These are phyloP conservation scores for Podaxis sp. DNA, from an alignment of 768 basidiomycete species.

Conservation along the genomic window DNA sequence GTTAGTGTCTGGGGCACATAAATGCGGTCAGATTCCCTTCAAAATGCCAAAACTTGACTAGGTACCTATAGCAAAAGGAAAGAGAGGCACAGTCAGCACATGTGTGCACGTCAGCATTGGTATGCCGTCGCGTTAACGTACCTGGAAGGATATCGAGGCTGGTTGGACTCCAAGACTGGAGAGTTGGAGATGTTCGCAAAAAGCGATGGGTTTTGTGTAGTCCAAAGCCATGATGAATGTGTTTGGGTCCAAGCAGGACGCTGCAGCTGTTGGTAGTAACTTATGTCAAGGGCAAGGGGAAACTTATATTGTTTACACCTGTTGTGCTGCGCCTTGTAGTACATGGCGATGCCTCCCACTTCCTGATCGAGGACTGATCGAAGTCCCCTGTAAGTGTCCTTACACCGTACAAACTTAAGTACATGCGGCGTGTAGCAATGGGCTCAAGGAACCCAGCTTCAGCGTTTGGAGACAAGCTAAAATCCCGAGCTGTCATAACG, in stretches of 20 bases:
- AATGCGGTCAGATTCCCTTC: background rate
- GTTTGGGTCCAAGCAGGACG: slow-evolving; percentile 12
- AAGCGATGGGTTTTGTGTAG: slow-evolving; percentile 76
- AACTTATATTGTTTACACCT: slow-evolving; percentile 13
- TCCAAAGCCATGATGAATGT: slow-evolving; percentile 43
- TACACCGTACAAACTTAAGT: background rate
- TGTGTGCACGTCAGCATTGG: slow-evolving; percentile 32
- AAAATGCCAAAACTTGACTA: slow-evolving; percentile 1
- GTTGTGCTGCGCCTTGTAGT: slow-evolving; percentile 3
- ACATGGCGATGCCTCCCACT: background rate
- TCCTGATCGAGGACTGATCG: background rate
- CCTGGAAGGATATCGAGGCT: slow-evolving; percentile 96
- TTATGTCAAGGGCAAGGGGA: slow-evolving; percentile 8
- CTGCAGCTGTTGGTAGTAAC: slow-evolving; percentile 11
- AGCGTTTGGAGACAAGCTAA: too few relatives aligned
- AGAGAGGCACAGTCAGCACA: slow-evolving; percentile 25
- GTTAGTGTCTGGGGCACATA: slow-evolving; percentile 69
- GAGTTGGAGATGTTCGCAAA: slow-evolving; percentile 91
- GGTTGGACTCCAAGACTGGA: slow-evolving; percentile 96
- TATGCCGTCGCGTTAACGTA: slow-evolving; percentile 42
- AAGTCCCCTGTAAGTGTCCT: background rate
- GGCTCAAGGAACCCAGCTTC: background rate
- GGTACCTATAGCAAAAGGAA: slow-evolving; percentile 29
- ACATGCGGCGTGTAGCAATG: background rate
- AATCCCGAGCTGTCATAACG: too few relatives aligned